Base-by-base conservation (phyloP, 768 basidiomycete species). In the Hygrophorus pudorinus region DNA sequence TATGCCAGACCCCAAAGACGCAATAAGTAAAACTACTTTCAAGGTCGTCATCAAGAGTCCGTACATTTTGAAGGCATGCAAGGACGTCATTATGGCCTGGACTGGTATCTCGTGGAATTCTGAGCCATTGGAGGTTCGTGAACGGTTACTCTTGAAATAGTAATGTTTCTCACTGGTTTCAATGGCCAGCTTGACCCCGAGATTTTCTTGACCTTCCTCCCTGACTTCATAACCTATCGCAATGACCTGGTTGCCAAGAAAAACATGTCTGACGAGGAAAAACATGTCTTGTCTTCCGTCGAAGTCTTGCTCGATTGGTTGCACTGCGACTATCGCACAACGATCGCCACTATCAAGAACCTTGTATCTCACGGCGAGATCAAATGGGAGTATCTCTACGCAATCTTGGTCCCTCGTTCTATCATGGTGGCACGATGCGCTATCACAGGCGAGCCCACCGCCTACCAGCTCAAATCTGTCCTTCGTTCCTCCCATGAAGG, bases 71-170 rank as follows among this genome's bases (percentile, higher is more conserved):
- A 70, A 75, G 50, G 73, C 73, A 1, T 77, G 76, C 51, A 70
- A 75, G 49, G 73, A 76, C 32, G 72, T 80, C 14, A 72, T 81
- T 46, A 64, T 70, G 43, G 63, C 68, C 4, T 75, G 74, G 68
- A 74, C 73, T 20, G 78, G 78, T 12, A 61, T 79, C 18, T 79
- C 78, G 6, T 81, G 79, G 78, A 72, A 74, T 27, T 56, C 71
- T 4, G 71, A 76, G 21, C 76, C 76, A 5, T 63, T 80, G 8
- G 71, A 75, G 59, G 78, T 77, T 52, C 4, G 45, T 41, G 47
- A 29, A n/a, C 2, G 17, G 17, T 12, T 13, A 31, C 5, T 47
- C 14, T 14, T 12, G 2, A 9, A 16, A 20, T 2, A 4, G 18
- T 32, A 16, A 5, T 34, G 9, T 21, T 6, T 17, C 42, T 34